Evolutionary conservation across 768 basidiomycete species (phyloP).

Genomic region (Cantharellus cinnabarinus): DNA sequence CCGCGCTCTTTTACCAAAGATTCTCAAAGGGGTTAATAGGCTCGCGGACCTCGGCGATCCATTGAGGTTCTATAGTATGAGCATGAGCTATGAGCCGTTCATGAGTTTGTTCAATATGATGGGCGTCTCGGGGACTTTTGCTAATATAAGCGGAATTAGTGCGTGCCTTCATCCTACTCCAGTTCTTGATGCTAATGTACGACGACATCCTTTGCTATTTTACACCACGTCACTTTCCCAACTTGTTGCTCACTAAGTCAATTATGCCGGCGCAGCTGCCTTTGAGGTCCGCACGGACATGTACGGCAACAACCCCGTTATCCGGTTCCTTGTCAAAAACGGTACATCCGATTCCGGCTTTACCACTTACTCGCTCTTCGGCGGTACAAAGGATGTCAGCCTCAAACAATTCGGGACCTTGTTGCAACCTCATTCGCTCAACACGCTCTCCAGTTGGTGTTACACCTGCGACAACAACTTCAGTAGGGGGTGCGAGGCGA

Average conservation of each 20-base stretch:
- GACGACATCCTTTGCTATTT: too few relatives aligned
- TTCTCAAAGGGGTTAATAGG: constrained; percentile 50
- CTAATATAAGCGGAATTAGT: constrained; percentile 35
- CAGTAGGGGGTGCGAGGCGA: background rate
- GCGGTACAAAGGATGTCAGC: constrained; percentile 36
- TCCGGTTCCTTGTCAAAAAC: constrained; percentile 54
- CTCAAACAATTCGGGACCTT: constrained; percentile 16
- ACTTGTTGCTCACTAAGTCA: constrained; percentile 21
- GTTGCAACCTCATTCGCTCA: too few relatives aligned
- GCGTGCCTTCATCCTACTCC: constrained; percentile 2
- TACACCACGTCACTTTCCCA: background rate
- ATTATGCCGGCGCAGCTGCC: constrained; percentile 37
- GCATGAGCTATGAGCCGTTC: constrained; percentile 80
- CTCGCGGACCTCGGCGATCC: constrained; percentile 65
- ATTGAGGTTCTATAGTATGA: constrained; percentile 54
- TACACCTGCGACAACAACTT: background rate
- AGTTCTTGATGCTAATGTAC: too few relatives aligned
- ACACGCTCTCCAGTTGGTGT: background rate
- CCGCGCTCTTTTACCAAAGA: constrained; percentile 51
- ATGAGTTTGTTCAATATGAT: constrained; percentile 78
- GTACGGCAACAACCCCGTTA: constrained; percentile 31
- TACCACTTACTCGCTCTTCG: constrained; percentile 38
- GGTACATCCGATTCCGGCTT: constrained; percentile 32
- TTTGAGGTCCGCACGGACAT: constrained; percentile 44
- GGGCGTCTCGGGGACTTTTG: constrained; percentile 28